phyloP scores from a whole-genome alignment of 2,329 filamentous ascomycete genomes.

The Scedosporium aurantiacum region DNA sequence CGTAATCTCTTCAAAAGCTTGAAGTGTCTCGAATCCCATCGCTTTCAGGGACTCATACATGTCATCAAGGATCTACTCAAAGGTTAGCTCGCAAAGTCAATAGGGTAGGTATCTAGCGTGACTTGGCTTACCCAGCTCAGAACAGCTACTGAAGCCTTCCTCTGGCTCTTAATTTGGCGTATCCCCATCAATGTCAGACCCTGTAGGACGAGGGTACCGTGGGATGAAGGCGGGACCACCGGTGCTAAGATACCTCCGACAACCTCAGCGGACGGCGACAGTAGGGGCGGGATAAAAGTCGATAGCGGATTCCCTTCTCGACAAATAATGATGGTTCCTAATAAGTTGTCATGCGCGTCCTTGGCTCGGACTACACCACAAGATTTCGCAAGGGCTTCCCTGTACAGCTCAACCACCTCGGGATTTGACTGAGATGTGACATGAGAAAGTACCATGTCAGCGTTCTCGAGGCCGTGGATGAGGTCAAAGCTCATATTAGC shows the following conservation, averaged over 20 bases:
- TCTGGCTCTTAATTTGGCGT: conserved; percentile 66
- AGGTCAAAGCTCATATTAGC: conserved; percentile 72
- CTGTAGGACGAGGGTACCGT: conserved; percentile 60
- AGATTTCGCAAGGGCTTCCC: conserved; percentile 58
- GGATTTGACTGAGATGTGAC: conserved; percentile 64
- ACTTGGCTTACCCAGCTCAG: conserved; percentile 62
- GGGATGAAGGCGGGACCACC: conserved; percentile 57
- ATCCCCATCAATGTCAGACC: conserved; percentile 72
- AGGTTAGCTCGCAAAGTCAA: conserved; percentile 11
- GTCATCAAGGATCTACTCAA: conserved; percentile 52
- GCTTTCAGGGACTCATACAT: conserved; percentile 61
- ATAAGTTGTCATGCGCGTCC: conserved; percentile 51
- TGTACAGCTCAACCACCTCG: conserved; percentile 71
- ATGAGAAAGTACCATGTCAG: conserved; percentile 62
- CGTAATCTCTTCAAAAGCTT: conserved; percentile 73
- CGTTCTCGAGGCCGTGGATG: conserved; percentile 69
- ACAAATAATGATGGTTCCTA: conserved; percentile 74
- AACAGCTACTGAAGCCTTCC: conserved; percentile 57
- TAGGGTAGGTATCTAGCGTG: not conserved
- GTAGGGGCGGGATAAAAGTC: conserved; percentile 58
- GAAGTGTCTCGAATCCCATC: conserved; percentile 71
- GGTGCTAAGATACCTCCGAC: conserved; percentile 69
- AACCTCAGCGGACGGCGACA: conserved; percentile 41
- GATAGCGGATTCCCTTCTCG: conserved; percentile 57
- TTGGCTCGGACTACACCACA: conserved; percentile 81